Evolutionary conservation across 768 basidiomycete genomes (phyloP).

Genomic region (Mycena metata): DNA sequence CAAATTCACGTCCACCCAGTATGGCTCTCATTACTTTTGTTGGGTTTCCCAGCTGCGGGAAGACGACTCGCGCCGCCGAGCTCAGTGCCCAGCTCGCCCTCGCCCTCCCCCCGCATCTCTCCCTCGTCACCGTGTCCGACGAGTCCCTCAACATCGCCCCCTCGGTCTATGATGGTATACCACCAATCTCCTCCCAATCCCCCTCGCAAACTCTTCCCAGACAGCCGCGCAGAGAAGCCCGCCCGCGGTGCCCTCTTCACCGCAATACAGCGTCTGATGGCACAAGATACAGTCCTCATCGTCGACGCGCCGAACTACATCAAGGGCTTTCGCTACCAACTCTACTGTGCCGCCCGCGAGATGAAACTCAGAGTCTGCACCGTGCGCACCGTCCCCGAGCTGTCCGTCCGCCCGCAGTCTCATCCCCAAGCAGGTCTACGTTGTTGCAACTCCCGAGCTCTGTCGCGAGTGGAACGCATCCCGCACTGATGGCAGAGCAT

Average conservation of each 20-base stretch:
- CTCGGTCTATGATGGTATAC: slow-evolving; percentile 80
- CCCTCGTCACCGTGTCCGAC: slow-evolving; percentile 76
- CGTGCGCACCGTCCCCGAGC: slow-evolving; percentile 59
- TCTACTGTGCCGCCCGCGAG: slow-evolving; percentile 96
- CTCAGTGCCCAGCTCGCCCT: slow-evolving; percentile 67
- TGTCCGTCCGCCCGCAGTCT: slow-evolving; percentile 24
- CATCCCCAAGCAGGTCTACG: slow-evolving; percentile 68
- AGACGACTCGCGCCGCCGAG: slow-evolving; percentile 78
- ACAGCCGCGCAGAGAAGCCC: slow-evolving; percentile 87
- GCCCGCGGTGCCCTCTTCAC: slow-evolving; percentile 89
- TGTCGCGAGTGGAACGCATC: slow-evolving; percentile 83
- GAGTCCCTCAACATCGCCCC: slow-evolving; percentile 75
- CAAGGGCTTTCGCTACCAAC: slow-evolving; percentile 98
- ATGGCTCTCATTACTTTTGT: slow-evolving; percentile 96
- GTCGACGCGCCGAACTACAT: slow-evolving; percentile 96
- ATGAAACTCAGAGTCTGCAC: slow-evolving; percentile 88
- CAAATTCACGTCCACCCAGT: not conserved
- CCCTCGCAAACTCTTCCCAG: slow-evolving; percentile 53
- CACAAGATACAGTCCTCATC: slow-evolving; percentile 82
- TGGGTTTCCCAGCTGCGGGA: slow-evolving; percentile 91
- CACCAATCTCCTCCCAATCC: not conserved
- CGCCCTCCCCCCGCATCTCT: slow-evolving; percentile 66
- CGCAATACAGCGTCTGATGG: slow-evolving; percentile 81
- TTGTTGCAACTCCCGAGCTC: slow-evolving; percentile 79
- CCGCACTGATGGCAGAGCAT: slow-evolving; percentile 63